Evolutionary conservation across 495 filamentous ascomycete genomes (phyloP), one percentile per base, ranked within the genome.

Genomic region (Bathelium albidoporum): DNA sequence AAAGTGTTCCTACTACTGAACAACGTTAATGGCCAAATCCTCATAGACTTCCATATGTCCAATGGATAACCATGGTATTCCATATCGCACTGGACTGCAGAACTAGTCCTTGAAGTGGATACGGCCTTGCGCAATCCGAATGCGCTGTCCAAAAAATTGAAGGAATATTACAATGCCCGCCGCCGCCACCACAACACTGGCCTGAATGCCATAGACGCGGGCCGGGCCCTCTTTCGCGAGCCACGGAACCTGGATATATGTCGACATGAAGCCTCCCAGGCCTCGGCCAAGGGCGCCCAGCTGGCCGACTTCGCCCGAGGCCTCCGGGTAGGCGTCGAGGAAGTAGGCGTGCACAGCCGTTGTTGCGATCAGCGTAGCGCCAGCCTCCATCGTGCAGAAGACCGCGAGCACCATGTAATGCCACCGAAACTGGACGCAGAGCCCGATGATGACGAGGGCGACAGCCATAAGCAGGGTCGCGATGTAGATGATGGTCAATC

Each of bases 251-350:
- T 65, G 34, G 32, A 62, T 62, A 20, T 62, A 63, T 20, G 59
- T 62, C 9, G 59, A 60, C 59, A 62, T 65, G 60, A 65, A 65
- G 22, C 63, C 63, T 18, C 60, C 60, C 18, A 62, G 16, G 26
- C 39, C 52, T 11, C 60, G 39, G 22, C 44, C 60, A 55, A 62
- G 31, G 26, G 32, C 59, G 24, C 44, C 44, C 11, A 49, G 20
- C 18, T 49, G 44, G 20, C 44, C 44, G 44, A 72, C 66, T 63
- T 73, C 65, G 7, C 70, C 71, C 9, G 71, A 67, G 28, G 68
- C 68, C 11, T 66, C 49, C 0, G 73, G 73, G 36, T 74, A 73
- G 32, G 66, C 65, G 62, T 77, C 74, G 18, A 75, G 66, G 18
- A 69, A 26, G 60, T 75, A 77, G 12, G 74, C 73, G 28, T 62